Evolutionary conservation across 2,329 filamentous ascomycete genomes (phyloP), one percentile per base, ranked within the genome.

Genomic region (Thermoascus crustaceus): DNA sequence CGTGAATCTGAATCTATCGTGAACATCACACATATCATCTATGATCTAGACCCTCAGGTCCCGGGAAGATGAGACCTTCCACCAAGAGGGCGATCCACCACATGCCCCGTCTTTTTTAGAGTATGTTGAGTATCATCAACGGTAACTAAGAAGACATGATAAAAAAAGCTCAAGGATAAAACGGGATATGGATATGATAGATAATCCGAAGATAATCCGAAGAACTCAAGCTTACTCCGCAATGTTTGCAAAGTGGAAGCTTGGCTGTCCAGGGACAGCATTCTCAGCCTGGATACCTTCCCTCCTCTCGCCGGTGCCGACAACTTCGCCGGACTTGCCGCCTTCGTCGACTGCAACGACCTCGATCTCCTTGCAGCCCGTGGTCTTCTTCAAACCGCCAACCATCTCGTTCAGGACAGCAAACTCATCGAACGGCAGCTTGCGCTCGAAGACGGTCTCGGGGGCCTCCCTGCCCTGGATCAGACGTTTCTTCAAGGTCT

Each of bases 381-480:
- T 78, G 11, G 80, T 82, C 60, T 82, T 80, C 72, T 82, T 85
- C 52, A 98, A 66, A 13, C 80, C 81, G 1, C 79, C 73, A 3
- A 87, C 69, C 81, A 95, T 94, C 52, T 86, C 78, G 35, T 69
- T 60, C 38, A 96, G 69, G 21, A 81, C 82, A 40, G 74, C 71
- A 31, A 79, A 70, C 69, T 98, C 91, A 51, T 95, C 81, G 60
- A 96, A 98, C 1, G 77, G 73, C 42, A 98, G 70, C 64, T 89
- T 85, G 46, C 87, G 75, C 55, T 89, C 79, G 53, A 96, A 80
- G 7, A 95, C 85, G 2, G 66, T 70, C 16, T 74, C 69, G 2
- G 76, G 67, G 9, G 70, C 65, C 63, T 89, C 78, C 42, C 84
- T 82, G 32, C 72, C 71, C 23, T 58, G 57, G 38, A 86, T 71